Conservation (phyloP, 768 basidiomycete species). For the Pleurotus sapidus region DNA sequence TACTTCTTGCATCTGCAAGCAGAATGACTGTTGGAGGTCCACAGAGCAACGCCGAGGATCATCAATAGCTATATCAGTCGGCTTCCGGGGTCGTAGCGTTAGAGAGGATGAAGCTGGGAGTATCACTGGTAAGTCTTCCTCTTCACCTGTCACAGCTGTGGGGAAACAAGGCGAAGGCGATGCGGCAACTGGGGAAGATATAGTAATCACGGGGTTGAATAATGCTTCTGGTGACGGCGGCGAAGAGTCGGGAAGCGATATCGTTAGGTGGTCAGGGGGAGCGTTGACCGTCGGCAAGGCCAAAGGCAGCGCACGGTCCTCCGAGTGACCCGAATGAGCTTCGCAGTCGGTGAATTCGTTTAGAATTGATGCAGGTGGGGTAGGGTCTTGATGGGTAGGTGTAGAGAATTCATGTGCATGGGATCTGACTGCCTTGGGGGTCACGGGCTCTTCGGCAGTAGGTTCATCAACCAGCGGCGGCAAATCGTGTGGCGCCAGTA, state of each 20-base stretch:
- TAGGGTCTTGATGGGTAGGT: constrained; percentile 30
- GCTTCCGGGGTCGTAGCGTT: not conserved
- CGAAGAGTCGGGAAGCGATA: not conserved
- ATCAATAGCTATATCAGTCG: not conserved
- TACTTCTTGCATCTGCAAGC: constrained; percentile 39
- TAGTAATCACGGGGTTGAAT: not conserved
- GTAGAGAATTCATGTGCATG: constrained; percentile 34
- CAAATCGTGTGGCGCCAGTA: not conserved
- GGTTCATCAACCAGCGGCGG: not conserved
- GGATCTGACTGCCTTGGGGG: constrained; percentile 23
- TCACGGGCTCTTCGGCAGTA: constrained; percentile 2
- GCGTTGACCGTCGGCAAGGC: not conserved
- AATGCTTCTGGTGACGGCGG: not conserved
- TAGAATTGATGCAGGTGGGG: constrained; percentile 21
- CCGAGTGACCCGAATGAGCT: not conserved
- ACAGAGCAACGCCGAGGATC: constrained; percentile 36
- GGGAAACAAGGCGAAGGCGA: not conserved
- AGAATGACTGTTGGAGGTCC: constrained; percentile 47
- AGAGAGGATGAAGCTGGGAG: not conserved
- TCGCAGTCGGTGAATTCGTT: not conserved
- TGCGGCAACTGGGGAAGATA: constrained; percentile 6
- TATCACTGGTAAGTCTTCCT: not conserved
- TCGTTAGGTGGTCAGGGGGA: not conserved
- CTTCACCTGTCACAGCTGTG: not conserved
- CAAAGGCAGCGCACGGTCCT: not conserved